Percentiles rank a stretch among this genome's conserved stretches.
phyloP scores from a whole-genome alignment of 2,329 filamentous ascomycete genomes.

The Chrysosporium queenslandicum region DNA sequence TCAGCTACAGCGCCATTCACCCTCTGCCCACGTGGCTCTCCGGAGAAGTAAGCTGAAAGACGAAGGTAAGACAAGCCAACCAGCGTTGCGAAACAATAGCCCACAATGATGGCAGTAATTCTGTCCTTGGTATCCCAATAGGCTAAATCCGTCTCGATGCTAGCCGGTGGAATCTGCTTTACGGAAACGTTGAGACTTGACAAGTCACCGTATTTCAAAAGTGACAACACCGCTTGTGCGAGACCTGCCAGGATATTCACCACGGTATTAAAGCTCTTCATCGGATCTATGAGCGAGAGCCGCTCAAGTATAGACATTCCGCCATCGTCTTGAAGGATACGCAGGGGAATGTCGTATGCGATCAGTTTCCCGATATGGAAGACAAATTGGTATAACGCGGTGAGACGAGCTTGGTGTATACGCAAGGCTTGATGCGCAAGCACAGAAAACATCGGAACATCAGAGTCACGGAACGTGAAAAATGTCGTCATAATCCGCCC shows the following conservation, averaged over 20 bases:
- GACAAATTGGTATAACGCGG: conserved; percentile 33
- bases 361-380: conserved; percentile 36
- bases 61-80: conserved; percentile 70
- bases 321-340: conserved; percentile 9
- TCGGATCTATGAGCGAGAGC: neutral
- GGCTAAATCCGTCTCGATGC: conserved; percentile 50
- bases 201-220: conserved; percentile 23
- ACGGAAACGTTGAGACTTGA: conserved; percentile 20
- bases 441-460: conserved; percentile 67
- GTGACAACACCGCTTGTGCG: conserved; percentile 12
- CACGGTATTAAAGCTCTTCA: neutral
- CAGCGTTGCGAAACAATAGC: conserved; percentile 67
- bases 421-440: conserved; percentile 62
- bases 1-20: conserved; percentile 66
- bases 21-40: conserved; percentile 44
- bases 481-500: conserved; percentile 31
- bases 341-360: conserved; percentile 31
- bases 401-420: conserved; percentile 48
- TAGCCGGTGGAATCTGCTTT: conserved; percentile 19
- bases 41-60: conserved; percentile 58
- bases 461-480: conserved; percentile 42
- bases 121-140: conserved; percentile 61
- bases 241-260: conserved; percentile 17
- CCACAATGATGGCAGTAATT: conserved; percentile 64
- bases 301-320: neutral